Conservation (phyloP, 75 land plant genomes). For the Picea glauca region DNA sequence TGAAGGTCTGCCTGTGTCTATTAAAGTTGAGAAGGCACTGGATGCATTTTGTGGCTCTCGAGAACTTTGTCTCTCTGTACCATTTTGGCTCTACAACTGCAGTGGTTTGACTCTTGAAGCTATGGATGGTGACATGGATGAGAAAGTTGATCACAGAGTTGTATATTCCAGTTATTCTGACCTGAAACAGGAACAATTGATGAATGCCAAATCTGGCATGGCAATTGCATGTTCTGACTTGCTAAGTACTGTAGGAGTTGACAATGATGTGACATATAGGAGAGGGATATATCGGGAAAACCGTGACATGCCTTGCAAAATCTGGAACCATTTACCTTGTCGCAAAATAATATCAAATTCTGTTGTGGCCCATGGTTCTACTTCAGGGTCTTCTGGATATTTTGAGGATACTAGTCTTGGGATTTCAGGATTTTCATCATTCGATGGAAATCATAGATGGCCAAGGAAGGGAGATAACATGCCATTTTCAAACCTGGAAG, state of each 20-base stretch:
- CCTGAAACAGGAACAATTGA: constrained; percentile 10
- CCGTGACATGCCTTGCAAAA: background rate
- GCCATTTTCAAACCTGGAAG: background rate
- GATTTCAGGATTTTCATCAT: constrained; percentile 3
- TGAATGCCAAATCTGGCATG: constrained; percentile 33
- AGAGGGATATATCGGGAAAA: background rate
- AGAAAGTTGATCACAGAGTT: constrained; percentile 7
- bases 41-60: constrained; percentile 80
- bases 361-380: background rate
- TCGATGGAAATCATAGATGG: background rate
- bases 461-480: background rate
- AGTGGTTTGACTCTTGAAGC: constrained; percentile 54
- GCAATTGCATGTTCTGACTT: constrained; percentile 19
- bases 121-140: constrained; percentile 32
- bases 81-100: constrained; percentile 90
- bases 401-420: background rate
- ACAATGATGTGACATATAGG: background rate
- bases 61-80: constrained; percentile 71
- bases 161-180: constrained; percentile 48
- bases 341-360: background rate
- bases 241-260: background rate
- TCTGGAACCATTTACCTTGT: constrained; percentile 9
- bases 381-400: background rate
- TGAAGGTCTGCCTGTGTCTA: constrained; percentile 41
- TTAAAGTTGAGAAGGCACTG: constrained; percentile 58